Conservation (phyloP, 2,329 filamentous ascomycete species). For the Sordariomycetes sp. region DNA sequence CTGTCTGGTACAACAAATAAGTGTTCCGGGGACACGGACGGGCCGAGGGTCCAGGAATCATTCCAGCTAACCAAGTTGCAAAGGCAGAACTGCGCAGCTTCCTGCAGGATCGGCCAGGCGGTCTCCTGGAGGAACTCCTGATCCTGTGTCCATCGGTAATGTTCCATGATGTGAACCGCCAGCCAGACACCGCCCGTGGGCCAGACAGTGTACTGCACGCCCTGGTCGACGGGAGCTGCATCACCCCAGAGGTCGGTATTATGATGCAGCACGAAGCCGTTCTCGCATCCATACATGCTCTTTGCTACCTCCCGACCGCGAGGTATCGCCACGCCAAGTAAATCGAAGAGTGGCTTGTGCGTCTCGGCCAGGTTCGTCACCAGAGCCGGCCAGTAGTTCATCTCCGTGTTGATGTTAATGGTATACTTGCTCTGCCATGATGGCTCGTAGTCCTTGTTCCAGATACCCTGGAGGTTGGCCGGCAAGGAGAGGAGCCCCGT, state of each 20-base stretch:
- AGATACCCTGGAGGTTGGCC: slow-evolving; percentile 23
- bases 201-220: slow-evolving; percentile 10
- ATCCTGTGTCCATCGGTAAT: no score
- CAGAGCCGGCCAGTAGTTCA: slow-evolving; percentile 38
- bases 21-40: neutral
- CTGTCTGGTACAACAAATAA: no score
- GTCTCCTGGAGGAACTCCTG: slow-evolving; percentile 10
- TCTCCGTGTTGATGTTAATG: slow-evolving; percentile 40
- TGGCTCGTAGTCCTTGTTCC: slow-evolving; percentile 18
- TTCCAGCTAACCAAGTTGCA: slow-evolving; percentile 23
- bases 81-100: slow-evolving; percentile 23
- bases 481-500: slow-evolving; percentile 14
- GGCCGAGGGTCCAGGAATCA: no score
- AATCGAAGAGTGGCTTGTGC: slow-evolving; percentile 20
- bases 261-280: slow-evolving; percentile 25
- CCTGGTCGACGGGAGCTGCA: slow-evolving; percentile 22
- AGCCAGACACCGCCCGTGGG: no score
- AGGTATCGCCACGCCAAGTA: slow-evolving; percentile 15
- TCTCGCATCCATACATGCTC: slow-evolving; percentile 22
- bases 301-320: slow-evolving; percentile 21
- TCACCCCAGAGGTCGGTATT: slow-evolving; percentile 28
- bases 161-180: no score
- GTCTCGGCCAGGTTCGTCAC: slow-evolving; percentile 22
- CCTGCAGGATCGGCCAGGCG: slow-evolving; percentile 19
- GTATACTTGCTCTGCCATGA: slow-evolving; percentile 38